These are phyloP conservation scores for Priceomyces fermenticarens DNA, from an alignment of 805 yeast genomes.

Conservation along the genomic window DNA sequence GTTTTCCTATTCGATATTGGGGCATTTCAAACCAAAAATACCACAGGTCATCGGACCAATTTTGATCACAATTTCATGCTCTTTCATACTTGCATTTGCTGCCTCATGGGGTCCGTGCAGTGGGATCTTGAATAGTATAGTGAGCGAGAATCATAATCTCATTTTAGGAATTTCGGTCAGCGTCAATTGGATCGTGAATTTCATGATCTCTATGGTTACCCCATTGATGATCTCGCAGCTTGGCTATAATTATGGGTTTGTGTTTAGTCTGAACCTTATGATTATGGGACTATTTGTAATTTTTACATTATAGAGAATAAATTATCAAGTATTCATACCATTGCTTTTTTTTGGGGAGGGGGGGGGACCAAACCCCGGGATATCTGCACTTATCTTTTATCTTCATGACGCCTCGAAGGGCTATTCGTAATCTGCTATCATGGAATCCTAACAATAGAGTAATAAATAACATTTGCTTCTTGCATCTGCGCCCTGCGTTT, in stretches of 20 bases:
- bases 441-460: too few relatives aligned
- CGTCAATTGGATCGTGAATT: conserved; percentile 21
- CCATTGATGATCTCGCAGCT: conserved; percentile 17
- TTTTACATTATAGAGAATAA: background rate
- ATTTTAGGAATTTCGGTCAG: conserved; percentile 17
- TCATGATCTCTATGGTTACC: conserved; percentile 17
- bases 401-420: too few relatives aligned
- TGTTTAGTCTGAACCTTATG: conserved; percentile 14
- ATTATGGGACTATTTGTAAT: conserved; percentile 14
- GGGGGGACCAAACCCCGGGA: too few relatives aligned
- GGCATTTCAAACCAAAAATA: background rate
- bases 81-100: conserved; percentile 20
- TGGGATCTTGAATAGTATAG: conserved; percentile 19
- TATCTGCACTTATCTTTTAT: too few relatives aligned
- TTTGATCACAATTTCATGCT: conserved; percentile 15
- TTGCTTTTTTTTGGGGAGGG: too few relatives aligned
- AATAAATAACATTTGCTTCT: too few relatives aligned
- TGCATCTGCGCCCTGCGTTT: too few relatives aligned
- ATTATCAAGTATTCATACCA: too few relatives aligned
- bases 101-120: conserved; percentile 33
- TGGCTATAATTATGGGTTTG: conserved; percentile 17
- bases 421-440: too few relatives aligned
- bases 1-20: conserved; percentile 13
- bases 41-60: conserved; percentile 4
- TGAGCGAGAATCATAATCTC: conserved; percentile 19